Conservation (phyloP, 805 yeast species). For the Starmerella cellae region DNA sequence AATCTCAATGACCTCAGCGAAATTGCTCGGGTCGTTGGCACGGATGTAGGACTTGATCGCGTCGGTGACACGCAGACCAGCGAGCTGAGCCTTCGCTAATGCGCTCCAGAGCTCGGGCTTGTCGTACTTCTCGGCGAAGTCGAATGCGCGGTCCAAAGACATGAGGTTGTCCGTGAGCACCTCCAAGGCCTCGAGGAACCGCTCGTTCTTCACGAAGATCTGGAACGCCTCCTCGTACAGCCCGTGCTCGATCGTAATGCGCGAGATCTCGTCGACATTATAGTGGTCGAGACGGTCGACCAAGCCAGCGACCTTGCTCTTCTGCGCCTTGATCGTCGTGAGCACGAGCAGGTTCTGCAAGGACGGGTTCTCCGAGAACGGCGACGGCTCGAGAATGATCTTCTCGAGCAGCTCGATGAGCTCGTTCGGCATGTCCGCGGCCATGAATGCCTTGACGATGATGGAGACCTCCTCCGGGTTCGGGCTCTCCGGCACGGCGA, state of each 20-base stretch:
- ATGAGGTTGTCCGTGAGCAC: slow-evolving; percentile 85
- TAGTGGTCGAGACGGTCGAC: slow-evolving; percentile 81
- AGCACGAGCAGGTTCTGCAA: slow-evolving; percentile 83
- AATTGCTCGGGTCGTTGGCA: slow-evolving; percentile 85
- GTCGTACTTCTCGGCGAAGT: slow-evolving; percentile 81
- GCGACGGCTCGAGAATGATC: slow-evolving; percentile 92
- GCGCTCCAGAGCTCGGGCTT: slow-evolving; percentile 84
- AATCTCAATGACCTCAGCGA: slow-evolving; percentile 80
- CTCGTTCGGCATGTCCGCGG: slow-evolving; percentile 82
- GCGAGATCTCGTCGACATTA: slow-evolving; percentile 89
- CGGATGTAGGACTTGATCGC: slow-evolving; percentile 83
- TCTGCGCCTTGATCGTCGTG: slow-evolving; percentile 93
- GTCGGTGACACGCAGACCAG: slow-evolving; percentile 82
- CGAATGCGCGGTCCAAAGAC: slow-evolving; percentile 90
- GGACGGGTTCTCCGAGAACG: slow-evolving; percentile 89
- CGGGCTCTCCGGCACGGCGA: slow-evolving; percentile 95
- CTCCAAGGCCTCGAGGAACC: slow-evolving; percentile 64
- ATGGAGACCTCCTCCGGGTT: slow-evolving; percentile 83
- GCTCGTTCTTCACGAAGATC: slow-evolving; percentile 73
- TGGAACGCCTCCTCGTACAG: slow-evolving; percentile 89
- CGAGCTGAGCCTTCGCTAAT: slow-evolving; percentile 89
- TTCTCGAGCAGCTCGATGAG: slow-evolving; percentile 89
- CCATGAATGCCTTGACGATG: slow-evolving; percentile 95
- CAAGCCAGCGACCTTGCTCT: slow-evolving; percentile 66
- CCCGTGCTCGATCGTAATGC: slow-evolving; percentile 77